phyloP scores from a whole-genome alignment of 2,329 filamentous ascomycete species.

The Elsinoe fawcettii region DNA sequence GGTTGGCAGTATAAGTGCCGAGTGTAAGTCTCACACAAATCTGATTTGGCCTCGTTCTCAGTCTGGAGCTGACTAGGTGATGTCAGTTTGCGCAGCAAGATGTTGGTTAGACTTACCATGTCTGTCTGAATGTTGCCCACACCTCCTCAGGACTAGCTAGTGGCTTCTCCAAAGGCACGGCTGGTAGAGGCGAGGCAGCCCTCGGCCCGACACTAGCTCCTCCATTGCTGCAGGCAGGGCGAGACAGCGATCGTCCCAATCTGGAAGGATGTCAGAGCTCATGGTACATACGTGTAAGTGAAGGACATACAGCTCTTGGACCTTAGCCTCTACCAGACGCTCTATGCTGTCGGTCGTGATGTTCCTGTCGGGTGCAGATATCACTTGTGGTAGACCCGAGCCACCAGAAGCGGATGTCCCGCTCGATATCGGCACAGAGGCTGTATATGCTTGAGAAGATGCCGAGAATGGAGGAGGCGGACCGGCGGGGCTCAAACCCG shows the following conservation, averaged over 20 bases:
- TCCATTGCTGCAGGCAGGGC: background rate
- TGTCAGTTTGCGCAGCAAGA: background rate
- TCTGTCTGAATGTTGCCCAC: background rate
- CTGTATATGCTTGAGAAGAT: background rate
- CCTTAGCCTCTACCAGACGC: conserved; percentile 7
- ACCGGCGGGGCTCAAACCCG: background rate
- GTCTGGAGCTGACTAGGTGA: background rate
- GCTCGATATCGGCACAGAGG: background rate
- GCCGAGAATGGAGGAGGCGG: background rate
- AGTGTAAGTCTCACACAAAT: background rate
- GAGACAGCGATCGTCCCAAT: background rate
- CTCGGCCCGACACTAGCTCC: background rate
- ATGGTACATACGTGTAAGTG: too few relatives aligned
- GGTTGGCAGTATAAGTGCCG: conserved; percentile 9
- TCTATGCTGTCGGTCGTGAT: background rate
- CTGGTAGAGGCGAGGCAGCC: background rate
- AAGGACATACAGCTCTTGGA: background rate
- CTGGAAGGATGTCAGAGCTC: background rate
- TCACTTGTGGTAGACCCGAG: background rate
- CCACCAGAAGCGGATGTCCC: background rate
- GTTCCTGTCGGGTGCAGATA: background rate
- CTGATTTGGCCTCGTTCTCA: background rate
- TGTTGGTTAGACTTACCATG: background rate
- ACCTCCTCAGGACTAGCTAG: background rate
- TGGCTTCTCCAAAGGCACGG: background rate